Evolutionary conservation across 2,329 filamentous ascomycete species (phyloP).

Genomic region (Pezicula radicicola): DNA sequence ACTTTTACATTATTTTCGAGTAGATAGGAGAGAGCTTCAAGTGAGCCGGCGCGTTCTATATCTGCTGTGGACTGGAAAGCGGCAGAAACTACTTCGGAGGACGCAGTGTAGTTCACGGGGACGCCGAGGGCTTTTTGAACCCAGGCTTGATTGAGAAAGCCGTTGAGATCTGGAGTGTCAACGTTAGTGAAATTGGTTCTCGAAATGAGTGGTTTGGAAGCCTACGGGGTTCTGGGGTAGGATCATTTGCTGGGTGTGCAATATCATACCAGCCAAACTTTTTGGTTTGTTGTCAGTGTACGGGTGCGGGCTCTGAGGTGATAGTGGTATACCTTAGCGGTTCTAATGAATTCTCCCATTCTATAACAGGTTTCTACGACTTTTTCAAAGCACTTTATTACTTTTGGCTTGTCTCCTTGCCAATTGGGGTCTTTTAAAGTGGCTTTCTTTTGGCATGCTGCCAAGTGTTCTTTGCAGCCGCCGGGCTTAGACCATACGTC

Average conservation of each 20-base stretch:
- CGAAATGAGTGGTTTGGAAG: neutral
- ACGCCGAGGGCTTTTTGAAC: conserved; percentile 58
- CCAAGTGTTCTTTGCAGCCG: conserved; percentile 48
- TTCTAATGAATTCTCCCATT: neutral
- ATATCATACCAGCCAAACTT: conserved; percentile 18
- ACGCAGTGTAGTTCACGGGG: conserved; percentile 52
- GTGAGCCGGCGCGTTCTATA: conserved; percentile 57
- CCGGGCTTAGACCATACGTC: conserved; percentile 39
- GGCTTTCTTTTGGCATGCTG: conserved; percentile 43
- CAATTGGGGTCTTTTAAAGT: conserved; percentile 44
- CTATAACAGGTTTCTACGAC: conserved; percentile 31
- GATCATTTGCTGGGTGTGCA: conserved; percentile 7
- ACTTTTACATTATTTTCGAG: conserved; percentile 61
- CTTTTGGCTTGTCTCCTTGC: conserved; percentile 29
- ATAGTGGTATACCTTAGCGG: neutral
- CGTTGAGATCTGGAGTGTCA: neutral
- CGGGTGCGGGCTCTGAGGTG: neutral
- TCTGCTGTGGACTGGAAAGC: conserved; percentile 49
- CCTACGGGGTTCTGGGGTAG: conserved; percentile 2
- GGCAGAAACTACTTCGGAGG: conserved; percentile 37
- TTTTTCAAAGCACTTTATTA: conserved; percentile 20
- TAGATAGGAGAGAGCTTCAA: conserved; percentile 53
- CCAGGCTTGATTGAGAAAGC: conserved; percentile 15
- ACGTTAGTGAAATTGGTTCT: neutral
- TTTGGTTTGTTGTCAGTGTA: neutral